A percentile compares a stretch with the other conserved stretches of the same genome.
Conservation (phyloP, 768 basidiomycete species). For the Leccinum olivaceopallidum region DNA sequence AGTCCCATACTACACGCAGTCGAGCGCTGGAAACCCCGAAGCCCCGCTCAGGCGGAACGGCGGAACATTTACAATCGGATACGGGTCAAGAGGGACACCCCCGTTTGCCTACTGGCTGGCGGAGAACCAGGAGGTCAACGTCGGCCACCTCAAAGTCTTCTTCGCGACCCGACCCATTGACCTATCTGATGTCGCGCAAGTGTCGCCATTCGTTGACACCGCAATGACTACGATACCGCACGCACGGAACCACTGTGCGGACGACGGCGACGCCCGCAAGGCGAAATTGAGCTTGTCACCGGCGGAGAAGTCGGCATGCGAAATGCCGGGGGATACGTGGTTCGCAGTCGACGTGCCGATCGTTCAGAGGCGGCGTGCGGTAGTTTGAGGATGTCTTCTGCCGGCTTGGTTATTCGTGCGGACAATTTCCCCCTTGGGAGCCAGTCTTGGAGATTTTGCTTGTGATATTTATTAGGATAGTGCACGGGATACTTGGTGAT, state of each 20-base stretch:
- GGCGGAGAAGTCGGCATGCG: not conserved
- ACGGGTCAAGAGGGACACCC: not conserved
- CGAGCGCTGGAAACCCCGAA: not conserved
- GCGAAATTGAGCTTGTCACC: not conserved
- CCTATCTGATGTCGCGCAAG: not conserved
- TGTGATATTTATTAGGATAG: not conserved
- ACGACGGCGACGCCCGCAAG: not conserved
- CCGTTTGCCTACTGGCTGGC: conserved; percentile 9
- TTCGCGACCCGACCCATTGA: conserved; percentile 1
- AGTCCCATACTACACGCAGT: conserved; percentile 1
- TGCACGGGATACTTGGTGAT: not conserved
- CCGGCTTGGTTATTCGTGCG: not conserved
- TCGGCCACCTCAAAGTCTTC: conserved; percentile 1
- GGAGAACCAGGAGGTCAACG: not conserved
- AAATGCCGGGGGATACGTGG: not conserved
- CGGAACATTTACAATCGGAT: not conserved
- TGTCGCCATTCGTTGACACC: not conserved
- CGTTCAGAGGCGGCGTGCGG: not conserved
- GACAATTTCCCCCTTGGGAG: not conserved
- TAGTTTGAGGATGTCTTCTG: not conserved
- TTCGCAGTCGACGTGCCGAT: not conserved
- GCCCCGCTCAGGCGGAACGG: not conserved
- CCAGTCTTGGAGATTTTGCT: not conserved
- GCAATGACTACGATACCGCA: not conserved
- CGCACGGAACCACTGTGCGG: not conserved